These are phyloP conservation scores for Phytophthora aleatoria DNA, from an alignment of 352 stramenopile species.

Conservation along the genomic window DNA sequence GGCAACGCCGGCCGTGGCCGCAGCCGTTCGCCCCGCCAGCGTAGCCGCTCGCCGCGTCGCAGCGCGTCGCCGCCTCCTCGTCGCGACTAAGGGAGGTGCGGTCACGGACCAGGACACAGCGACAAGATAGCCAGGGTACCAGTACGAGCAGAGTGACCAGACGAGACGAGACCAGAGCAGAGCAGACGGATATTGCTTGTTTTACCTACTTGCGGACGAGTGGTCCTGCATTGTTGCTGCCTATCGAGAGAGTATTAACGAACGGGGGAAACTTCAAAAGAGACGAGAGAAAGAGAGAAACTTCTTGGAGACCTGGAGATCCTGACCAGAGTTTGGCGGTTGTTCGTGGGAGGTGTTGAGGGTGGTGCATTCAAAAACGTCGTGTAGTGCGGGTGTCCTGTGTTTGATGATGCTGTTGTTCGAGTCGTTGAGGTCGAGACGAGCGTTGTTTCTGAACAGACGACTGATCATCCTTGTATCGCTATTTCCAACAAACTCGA, in stretches of 20 bases:
- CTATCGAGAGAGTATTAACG: constrained; percentile 38
- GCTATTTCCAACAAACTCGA: constrained; percentile 15
- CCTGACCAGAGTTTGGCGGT: constrained; percentile 33
- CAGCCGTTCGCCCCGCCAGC: constrained; percentile 24
- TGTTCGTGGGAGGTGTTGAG: constrained; percentile 33
- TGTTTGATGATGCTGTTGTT: constrained; percentile 28
- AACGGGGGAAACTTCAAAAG: constrained; percentile 31
- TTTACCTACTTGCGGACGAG: constrained; percentile 27
- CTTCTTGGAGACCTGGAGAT: constrained; percentile 29
- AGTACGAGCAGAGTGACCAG: constrained; percentile 25
- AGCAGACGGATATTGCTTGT: constrained; percentile 31
- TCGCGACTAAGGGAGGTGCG: constrained; percentile 48
- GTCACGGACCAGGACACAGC: not conserved
- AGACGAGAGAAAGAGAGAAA: constrained; percentile 29
- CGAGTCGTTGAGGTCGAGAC: constrained; percentile 15
- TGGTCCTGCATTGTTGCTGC: constrained; percentile 33
- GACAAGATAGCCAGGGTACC: constrained; percentile 2
- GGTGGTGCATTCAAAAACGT: constrained; percentile 27
- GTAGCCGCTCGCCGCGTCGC: constrained; percentile 50
- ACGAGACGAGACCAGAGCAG: constrained; percentile 29
- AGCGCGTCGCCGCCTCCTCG: constrained; percentile 44
- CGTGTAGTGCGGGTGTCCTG: constrained; percentile 12
- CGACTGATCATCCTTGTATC: constrained; percentile 14
- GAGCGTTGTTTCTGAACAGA: constrained; percentile 33
- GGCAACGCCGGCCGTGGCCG: constrained; percentile 45